Percentiles rank a stretch among this genome's conserved stretches.
These are phyloP conservation scores for Ceratobasidium sp. DNA, from an alignment of 1,284 basidiomycete species.

Conservation along the genomic window DNA sequence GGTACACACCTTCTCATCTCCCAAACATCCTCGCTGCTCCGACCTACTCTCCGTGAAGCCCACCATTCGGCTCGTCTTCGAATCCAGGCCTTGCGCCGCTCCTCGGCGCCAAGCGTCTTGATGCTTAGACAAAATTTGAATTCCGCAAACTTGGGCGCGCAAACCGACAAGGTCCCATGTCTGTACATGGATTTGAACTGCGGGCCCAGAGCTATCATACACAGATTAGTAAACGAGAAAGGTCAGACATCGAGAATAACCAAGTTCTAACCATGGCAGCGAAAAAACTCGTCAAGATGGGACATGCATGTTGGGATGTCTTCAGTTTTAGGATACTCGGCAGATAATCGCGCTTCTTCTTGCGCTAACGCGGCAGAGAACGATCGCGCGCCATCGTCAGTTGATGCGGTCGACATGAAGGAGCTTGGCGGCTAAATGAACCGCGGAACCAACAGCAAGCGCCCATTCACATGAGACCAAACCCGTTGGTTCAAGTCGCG, in stretches of 20 bases:
- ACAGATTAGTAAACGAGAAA: slow-evolving; percentile 10
- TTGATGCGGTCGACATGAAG: slow-evolving; percentile 24
- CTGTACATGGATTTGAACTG: slow-evolving; percentile 89
- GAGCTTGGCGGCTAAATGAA: not conserved
- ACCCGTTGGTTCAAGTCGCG: too few relatives aligned
- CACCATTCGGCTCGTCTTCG: slow-evolving; percentile 88
- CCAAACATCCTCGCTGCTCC: slow-evolving; percentile 95
- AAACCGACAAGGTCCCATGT: slow-evolving; percentile 79
- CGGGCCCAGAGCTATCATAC: slow-evolving; percentile 73
- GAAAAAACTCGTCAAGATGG: slow-evolving; percentile 78
- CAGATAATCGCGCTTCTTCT: slow-evolving; percentile 67
- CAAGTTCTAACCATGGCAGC: slow-evolving; percentile 69
- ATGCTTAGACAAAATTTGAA: slow-evolving; percentile 95
- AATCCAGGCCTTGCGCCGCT: slow-evolving; percentile 83
- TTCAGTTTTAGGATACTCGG: slow-evolving; percentile 72
- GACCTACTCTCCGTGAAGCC: slow-evolving; percentile 74
- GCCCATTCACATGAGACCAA: too few relatives aligned
- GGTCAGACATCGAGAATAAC: not conserved
- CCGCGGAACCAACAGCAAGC: not conserved
- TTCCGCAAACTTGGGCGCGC: slow-evolving; percentile 82
- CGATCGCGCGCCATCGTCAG: slow-evolving; percentile 27
- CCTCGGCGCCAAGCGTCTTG: slow-evolving; percentile 78
- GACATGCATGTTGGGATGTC: slow-evolving; percentile 82
- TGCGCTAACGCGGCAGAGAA: slow-evolving; percentile 57
- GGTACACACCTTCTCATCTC: slow-evolving; percentile 73